Percentiles rank a stretch among this genome's conserved stretches.
Evolutionary conservation across 2,329 filamentous ascomycete genomes (phyloP).

Genomic region (Aspergillus ochraceus): DNA sequence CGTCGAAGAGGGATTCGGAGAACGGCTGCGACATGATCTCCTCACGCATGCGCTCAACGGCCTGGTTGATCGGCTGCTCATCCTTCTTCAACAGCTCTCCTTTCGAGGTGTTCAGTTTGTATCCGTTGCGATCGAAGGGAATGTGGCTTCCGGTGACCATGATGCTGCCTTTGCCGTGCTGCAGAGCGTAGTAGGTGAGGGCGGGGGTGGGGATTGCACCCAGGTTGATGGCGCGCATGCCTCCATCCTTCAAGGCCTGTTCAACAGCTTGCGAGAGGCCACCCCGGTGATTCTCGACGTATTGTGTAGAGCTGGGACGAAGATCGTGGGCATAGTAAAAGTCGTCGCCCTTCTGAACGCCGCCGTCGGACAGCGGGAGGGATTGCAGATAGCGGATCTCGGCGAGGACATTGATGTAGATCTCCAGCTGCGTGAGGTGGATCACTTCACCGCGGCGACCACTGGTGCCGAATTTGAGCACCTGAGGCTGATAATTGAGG

Average conservation of each 20-base stretch:
- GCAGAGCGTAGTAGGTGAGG: constrained; percentile 30
- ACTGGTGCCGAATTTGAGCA: constrained; percentile 37
- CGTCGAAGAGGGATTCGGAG: constrained; percentile 28
- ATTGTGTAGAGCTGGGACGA: constrained; percentile 31
- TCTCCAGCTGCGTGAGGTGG: constrained; percentile 35
- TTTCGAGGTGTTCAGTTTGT: constrained; percentile 35
- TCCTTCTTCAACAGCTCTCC: constrained; percentile 35
- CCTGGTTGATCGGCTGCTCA: constrained; percentile 32
- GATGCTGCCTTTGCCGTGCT: constrained; percentile 32
- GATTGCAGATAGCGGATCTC: constrained; percentile 34
- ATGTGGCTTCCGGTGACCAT: constrained; percentile 39
- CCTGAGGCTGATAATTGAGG: constrained; percentile 27
- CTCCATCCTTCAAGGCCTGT: constrained; percentile 29
- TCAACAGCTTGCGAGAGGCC: constrained; percentile 32
- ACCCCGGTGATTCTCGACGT: constrained; percentile 31
- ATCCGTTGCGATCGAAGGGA: constrained; percentile 37
- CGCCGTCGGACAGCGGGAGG: constrained; percentile 25
- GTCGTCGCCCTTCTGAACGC: constrained; percentile 30
- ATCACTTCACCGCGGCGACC: constrained; percentile 33
- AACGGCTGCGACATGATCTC: constrained; percentile 27
- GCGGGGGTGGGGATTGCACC: constrained; percentile 35
- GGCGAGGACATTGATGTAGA: constrained; percentile 35
- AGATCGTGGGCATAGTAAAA: constrained; percentile 36
- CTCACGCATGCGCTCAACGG: constrained; percentile 26
- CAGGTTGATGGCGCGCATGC: constrained; percentile 31